These are phyloP conservation scores for Abrus precatorius DNA, from an alignment of 306 rosid species.

Conservation along the genomic window DNA sequence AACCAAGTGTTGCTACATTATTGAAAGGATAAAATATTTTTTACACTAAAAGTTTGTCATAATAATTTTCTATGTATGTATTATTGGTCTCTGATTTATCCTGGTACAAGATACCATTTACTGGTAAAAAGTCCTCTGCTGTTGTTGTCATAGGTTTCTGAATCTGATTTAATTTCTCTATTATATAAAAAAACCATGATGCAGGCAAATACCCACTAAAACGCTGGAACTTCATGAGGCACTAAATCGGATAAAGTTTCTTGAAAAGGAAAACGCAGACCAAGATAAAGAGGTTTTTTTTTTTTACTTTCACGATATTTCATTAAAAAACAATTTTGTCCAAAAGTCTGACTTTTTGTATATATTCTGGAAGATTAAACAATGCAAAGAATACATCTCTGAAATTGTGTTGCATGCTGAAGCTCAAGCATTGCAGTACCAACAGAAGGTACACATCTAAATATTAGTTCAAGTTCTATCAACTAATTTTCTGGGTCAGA, in stretches of 20 bases:
- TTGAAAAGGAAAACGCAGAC: conserved; percentile 82
- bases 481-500: conserved; percentile 29
- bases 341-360: conserved; percentile 42
- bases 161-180: conserved; percentile 28
- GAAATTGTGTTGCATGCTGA: conserved; percentile 94
- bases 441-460: conserved; percentile 77
- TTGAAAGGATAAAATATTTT: conserved; percentile 30
- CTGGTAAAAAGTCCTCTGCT: conserved; percentile 13
- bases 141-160: conserved; percentile 14
- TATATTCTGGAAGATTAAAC: conserved; percentile 73
- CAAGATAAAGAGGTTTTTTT: conserved; percentile 75
- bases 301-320: conserved; percentile 34
- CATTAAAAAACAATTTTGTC: conserved; percentile 24
- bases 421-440: conserved; percentile 92
- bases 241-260: conserved; percentile 69
- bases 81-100: conserved; percentile 15
- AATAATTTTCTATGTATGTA: not conserved
- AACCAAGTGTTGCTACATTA: not conserved
- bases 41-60: conserved; percentile 24
- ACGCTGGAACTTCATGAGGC: conserved; percentile 73
- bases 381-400: conserved; percentile 78
- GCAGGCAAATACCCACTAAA: conserved; percentile 63
- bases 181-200: conserved; percentile 41
- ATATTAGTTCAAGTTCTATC: conserved; percentile 15
- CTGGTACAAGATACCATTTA: conserved; percentile 17